Evolutionary conservation across 2,329 filamentous ascomycete species (phyloP), one percentile per base, ranked within the genome.

Genomic region (Fusarium verrucosum): DNA sequence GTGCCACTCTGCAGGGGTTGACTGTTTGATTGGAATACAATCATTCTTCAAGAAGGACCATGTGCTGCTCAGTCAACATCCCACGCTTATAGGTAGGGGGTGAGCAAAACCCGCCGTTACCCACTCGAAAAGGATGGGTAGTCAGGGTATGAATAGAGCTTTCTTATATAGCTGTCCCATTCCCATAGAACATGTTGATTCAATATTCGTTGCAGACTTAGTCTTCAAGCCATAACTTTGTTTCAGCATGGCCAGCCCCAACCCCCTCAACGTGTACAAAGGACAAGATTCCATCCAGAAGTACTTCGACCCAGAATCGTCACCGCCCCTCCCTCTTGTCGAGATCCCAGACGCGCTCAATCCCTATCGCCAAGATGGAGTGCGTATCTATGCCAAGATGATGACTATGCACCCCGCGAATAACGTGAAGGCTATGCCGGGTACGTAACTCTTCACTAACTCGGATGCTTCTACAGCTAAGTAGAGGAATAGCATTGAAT

Each of bases 371-470:
- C 62, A 80, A 23, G 81, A 88, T 81, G 84, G 84, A 5, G 83
- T 89, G 6, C 81, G 85, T 11, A 87, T 89, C 49, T 88, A 87
- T 62, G 86, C 87, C 33, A 89, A 89, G 75, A 85, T 89, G 84
- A 84, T 89, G 81, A 86, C 84, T 3, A 84, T 84, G 78, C 84
- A 86, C 66, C 86, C 87, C 1, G 84, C 86, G 5, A 85, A 89
- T 60, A 89, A 89, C 43, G 87, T 89, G 65, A 89, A 89, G 70
- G 81, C 83, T 3, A 81, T 89, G 74, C 87, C 87, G 66, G 84
- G 83, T 83, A 54, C 3, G 8, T 9, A 11, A 3, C 13, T 10
- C 3, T 13, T 2, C 4, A 32, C 14, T 4, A 32, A 32, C 4
- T 2, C 14, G n/a, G 8, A 32, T 32, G 1, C 14, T 8, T 32